Percentiles rank a stretch among this genome's conserved stretches.
These are phyloP conservation scores for Tremellales sp. DNA, from an alignment of 1,284 basidiomycete genomes.

Conservation along the genomic window DNA sequence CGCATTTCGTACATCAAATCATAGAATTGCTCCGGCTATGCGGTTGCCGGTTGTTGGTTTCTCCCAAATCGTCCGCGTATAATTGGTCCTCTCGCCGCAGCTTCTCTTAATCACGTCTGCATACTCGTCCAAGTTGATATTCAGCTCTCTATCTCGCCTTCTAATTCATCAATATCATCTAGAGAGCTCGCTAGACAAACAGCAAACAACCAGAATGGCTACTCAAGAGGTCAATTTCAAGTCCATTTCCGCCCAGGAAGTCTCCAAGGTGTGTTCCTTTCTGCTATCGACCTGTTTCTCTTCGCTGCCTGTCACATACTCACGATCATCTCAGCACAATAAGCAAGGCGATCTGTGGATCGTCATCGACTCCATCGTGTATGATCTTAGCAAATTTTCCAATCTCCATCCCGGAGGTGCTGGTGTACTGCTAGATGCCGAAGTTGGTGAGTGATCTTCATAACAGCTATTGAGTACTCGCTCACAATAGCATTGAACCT, in stretches of 20 bases:
- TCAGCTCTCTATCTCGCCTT: too few species aligned
- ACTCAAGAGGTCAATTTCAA: constrained; percentile 31
- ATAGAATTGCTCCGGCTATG: too few species aligned
- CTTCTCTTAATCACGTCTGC: too few species aligned
- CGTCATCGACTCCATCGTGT: constrained; percentile 76
- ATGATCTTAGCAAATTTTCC: constrained; percentile 72
- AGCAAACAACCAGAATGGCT: constrained; percentile 16
- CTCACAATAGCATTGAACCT: constrained; percentile 4
- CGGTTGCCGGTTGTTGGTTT: too few species aligned
- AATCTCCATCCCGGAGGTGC: constrained; percentile 77
- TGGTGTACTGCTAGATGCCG: constrained; percentile 66
- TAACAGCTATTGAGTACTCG: not conserved
- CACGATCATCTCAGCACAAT: constrained; percentile 59
- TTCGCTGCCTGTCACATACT: not conserved
- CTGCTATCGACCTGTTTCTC: not conserved
- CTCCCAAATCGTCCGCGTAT: too few species aligned
- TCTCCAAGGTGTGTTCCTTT: constrained; percentile 51
- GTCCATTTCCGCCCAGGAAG: constrained; percentile 47
- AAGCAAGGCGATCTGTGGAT: constrained; percentile 74
- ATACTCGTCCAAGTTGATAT: too few species aligned
- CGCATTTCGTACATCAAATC: too few species aligned
- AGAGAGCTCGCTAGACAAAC: constrained; percentile 10
- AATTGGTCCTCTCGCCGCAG: too few species aligned
- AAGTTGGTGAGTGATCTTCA: constrained; percentile 58
- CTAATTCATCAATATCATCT: not conserved